Evolutionary conservation across 2,329 filamentous ascomycete genomes (phyloP), one percentile per base, ranked within the genome.

Genomic region (Xylogone sp.): DNA sequence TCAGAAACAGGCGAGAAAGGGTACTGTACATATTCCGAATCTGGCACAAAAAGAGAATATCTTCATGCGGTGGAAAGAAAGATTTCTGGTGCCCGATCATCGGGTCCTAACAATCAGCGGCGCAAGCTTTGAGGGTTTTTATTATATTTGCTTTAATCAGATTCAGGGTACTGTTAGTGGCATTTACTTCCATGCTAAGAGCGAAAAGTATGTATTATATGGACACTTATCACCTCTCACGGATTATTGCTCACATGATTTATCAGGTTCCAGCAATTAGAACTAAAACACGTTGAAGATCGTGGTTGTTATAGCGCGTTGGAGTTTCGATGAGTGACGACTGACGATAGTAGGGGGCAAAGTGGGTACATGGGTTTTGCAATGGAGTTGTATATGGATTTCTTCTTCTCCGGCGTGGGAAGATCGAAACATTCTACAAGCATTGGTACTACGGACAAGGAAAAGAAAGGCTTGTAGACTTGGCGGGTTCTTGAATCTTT

Each of bases 41-140:
- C 82, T 87, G 60, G 81, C 83, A 45, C 88, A 95, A 65, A 79
- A 84, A 57, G 92, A 97, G 61, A 86, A 95, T 67, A 86, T 99
- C 27, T 99, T 97, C 65, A 99, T 99, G 94, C 84, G 94, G 54
- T 99, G 94, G 94, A 99, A 99, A 71, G 94, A 99, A 66, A 91
- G 96, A 63, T 99, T 99, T 64, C 76, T 99, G 1, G 94, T 99
- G 1, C 94, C 94, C 1, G 92, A 99, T 64, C 94, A 99, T 68
- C 83, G 89, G 16, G 91, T 97, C 19, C 82, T 87, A 55, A 95
- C 89, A 10, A 96, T 99, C 55, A 88, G 84, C 29, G 94, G 94
- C 18, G 94, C 94, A 7, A 97, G 93, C 65, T 99, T 97, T 54
- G 94, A 99, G 66, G 94, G 94, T 0, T 99, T 99, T 68, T 99